A percentile compares a stretch with the other conserved stretches of the same genome.
These are phyloP conservation scores for Streptanthus diversifolius DNA, from an alignment of 345 rosid species.

Conservation along the genomic window DNA sequence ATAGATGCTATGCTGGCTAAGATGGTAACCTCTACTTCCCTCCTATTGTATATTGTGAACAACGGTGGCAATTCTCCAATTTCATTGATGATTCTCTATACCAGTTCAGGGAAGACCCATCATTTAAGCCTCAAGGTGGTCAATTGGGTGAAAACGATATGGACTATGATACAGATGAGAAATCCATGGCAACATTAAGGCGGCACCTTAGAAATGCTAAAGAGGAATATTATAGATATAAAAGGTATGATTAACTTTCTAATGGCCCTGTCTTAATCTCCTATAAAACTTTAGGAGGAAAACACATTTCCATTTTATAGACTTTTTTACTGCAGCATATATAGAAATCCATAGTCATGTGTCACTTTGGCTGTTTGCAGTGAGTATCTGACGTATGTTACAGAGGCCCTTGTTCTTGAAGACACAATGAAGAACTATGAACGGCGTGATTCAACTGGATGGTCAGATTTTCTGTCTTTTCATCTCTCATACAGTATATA, in stretches of 20 bases:
- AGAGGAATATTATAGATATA: slow-evolving; percentile 88
- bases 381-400: slow-evolving; percentile 77
- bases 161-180: slow-evolving; percentile 99
- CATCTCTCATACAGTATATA: slow-evolving; percentile 1
- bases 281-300: neutral
- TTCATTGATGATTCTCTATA: slow-evolving; percentile 25
- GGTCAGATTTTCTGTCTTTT: slow-evolving; percentile 48
- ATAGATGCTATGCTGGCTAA: slow-evolving; percentile 81
- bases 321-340: neutral
- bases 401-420: slow-evolving; percentile 88
- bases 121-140: slow-evolving; percentile 99
- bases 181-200: slow-evolving; percentile 97
- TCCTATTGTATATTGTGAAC: neutral
- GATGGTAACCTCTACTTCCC: slow-evolving; percentile 53
- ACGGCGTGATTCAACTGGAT: slow-evolving; percentile 79
- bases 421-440: slow-evolving; percentile 89
- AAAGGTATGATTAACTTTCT: slow-evolving; percentile 53
- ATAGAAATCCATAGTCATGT: neutral
- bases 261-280: neutral
- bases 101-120: slow-evolving; percentile 87
- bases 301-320: neutral
- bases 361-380: slow-evolving; percentile 40
- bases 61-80: neutral
- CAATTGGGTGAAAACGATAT: slow-evolving; percentile 96
- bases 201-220: slow-evolving; percentile 93